Evolutionary conservation across 805 yeast genomes (phyloP), one percentile per base, ranked within the genome.

Genomic region (Nakazawaea wyomingensis): DNA sequence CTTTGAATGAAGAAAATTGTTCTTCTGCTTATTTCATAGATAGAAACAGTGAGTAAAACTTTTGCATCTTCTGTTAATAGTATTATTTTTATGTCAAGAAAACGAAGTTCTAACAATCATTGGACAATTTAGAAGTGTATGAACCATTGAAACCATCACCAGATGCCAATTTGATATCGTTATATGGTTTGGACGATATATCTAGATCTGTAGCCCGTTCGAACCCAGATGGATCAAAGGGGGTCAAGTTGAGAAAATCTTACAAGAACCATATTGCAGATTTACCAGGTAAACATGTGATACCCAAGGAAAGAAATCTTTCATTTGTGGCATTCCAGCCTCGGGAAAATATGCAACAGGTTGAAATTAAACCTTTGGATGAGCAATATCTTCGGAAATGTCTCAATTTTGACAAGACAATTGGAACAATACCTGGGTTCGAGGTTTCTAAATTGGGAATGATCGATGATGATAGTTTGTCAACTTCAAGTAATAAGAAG

Each of bases 191-290:
- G 32, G 74, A 75, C 31, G 73, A 71, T 2, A 65, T 90, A 11
- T 85, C 96, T 1, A 70, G 76, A 43, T 81, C 95, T 3, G 82
- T 93, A 34, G 96, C 96, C 1, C 74, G 99, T 55, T 74, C 82
- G 9, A 89, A 86, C 54, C 82, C 88, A 2, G 95, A 84, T 54
- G 96, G 96, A 0, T 75, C 93, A 0, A 89, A 86, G 52, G 96
- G 96, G 43, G 89, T 89, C 30, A 93, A 93, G 64, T 73, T 93
- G 43, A 74, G 99, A 54, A 93, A 93, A 63, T 88, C 97, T 0
- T 93, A 93, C 65, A 93, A 93, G 61, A 89, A 90, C 50, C 98
- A 91, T 59, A 84, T 93, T 11, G 71, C 75, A 30, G 97, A 90
- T 52, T 66, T 93, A 22, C 85, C 96, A 0, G 97, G 90, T 2